Base-by-base conservation (phyloP, 2,329 filamentous ascomycete species). In the Epicoccum nigrum region DNA sequence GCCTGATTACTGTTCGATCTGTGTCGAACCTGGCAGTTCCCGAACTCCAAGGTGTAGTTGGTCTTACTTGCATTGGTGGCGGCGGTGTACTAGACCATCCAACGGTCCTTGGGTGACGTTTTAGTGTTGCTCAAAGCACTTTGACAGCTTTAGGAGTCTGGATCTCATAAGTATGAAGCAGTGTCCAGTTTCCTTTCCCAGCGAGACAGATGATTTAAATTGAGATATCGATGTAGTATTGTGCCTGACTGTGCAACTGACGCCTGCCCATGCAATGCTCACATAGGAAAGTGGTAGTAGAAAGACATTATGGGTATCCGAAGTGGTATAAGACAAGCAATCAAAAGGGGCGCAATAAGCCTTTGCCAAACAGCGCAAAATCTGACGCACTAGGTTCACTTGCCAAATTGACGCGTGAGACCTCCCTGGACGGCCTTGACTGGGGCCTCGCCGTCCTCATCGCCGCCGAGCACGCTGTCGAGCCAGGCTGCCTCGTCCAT, bases 371-470 rank as follows among this genome's bases (percentile, higher is more conserved):
- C 27, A 27, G 27, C 33, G 38, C 20, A 32, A 43, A 15, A 19
- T 19, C 12, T 17, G 42, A 7, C 21, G 9, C 35, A 20, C 38
- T 39, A 16, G 43, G 50, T 45, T 54, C 52, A 54, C 65, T 65
- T 51, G 45, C 72, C 72, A 38, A 74, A 74, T 25, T 72, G 69
- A 39, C 73, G 64, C 12, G 71, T 74, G 51, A 74, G 63, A 17
- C 70, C 65, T 13, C 72, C 60, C 13, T 68, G 62, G 33, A 68
- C 62, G 21, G 63, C 51, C 58, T 68, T 61, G 45, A 71, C 68
- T 13, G 61, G 67, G 20, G 64, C 67, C 57, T 67, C 69, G 55
- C 53, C 62, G 33, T 63, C 66, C 31, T 66, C 65, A 21, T 51
- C 49, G 13, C 54, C 55, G 48, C 68, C 69, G 27, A 71, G 56